Evolutionary conservation across 345 rosid genomes (phyloP), one percentile per base, ranked within the genome.

Genomic region (Aethionema arabicum): DNA sequence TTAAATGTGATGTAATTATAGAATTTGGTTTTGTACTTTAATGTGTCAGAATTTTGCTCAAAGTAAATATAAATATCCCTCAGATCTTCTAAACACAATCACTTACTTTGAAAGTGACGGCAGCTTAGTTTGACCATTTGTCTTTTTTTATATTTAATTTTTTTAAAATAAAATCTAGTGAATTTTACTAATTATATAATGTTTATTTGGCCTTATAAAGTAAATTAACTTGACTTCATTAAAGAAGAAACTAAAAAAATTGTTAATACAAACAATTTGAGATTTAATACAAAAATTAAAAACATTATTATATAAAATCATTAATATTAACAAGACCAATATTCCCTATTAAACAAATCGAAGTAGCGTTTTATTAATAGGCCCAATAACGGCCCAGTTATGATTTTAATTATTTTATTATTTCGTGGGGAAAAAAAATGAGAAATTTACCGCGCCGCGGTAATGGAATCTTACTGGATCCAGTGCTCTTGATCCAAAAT

Each of bases 91-190:
- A 51, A 27, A 63, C 40, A 71, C 69, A 63, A 56, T 63, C 69
- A 63, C 65, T 21, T 71, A 50, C 61, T 64, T 65, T 71, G 75
- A 71, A 63, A 71, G 64, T 71, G 75, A 71, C 75, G 50, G 59
- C 69, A 64, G 48, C 61, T 63, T 71, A 35, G 36, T 51, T 64
- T 71, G 70, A 71, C 70, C 11, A 58, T 51, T 8, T 58, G 65
- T 57, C 66, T 53, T 63, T 63, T 54, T 42, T 51, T 43, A 64
- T 63, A 55, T 70, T 57, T 69, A 30, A 63, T 52, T 11, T 64
- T 71, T 21, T 21, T 21, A 1, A 21, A 1, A 21, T 2, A 21
- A 21, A 21, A 21, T 21, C 27, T 21, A 21, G 27, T 21, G 2
- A 21, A 21, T 21, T 21, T 1, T 21, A 21, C 27, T 21, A 21